A percentile compares a stretch with the other conserved stretches of the same genome.
phyloP scores from a whole-genome alignment of 1,284 basidiomycete species.

The Bjerkandera adusta region DNA sequence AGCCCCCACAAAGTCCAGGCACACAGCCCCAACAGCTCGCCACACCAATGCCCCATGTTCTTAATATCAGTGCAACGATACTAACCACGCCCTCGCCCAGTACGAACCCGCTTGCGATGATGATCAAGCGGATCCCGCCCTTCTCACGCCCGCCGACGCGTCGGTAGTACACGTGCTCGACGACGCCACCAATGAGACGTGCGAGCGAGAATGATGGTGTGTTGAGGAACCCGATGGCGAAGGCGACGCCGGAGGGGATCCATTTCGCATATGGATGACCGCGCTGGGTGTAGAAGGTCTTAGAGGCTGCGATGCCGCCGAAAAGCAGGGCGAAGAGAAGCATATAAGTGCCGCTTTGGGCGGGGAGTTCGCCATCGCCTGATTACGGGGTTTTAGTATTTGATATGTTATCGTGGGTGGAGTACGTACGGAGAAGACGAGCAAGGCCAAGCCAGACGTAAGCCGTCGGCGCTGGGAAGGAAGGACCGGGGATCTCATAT shows the following conservation, averaged over 20 bases:
- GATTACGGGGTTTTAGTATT: constrained; percentile 11
- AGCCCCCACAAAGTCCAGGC: constrained; percentile 68
- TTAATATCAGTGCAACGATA: constrained; percentile 75
- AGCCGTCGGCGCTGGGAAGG: constrained; percentile 92
- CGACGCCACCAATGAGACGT: constrained; percentile 83
- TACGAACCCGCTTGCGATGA: constrained; percentile 94
- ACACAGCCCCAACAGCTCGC: constrained; percentile 85
- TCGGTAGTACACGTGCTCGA: constrained; percentile 70
- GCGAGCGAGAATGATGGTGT: constrained; percentile 95
- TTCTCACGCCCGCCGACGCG: constrained; percentile 42
- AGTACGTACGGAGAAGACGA: constrained; percentile 73
- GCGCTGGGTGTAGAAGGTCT: constrained; percentile 54
- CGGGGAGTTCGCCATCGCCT: constrained; percentile 83
- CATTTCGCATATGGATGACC: constrained; percentile 56
- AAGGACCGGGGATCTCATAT: constrained; percentile 85
- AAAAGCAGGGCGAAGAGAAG: constrained; percentile 72
- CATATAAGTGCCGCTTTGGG: constrained; percentile 82
- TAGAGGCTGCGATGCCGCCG: constrained; percentile 62
- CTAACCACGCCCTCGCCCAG: constrained; percentile 92
- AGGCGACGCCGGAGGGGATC: constrained; percentile 89
- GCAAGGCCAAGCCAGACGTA: constrained; percentile 92
- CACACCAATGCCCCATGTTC: constrained; percentile 72
- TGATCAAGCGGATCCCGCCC: constrained; percentile 74
- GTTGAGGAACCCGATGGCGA: constrained; percentile 91
- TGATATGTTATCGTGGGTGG: constrained; percentile 1